Base-by-base conservation (phyloP, 352 stramenopile genomes). In the Globisporangium abappressorium region DNA sequence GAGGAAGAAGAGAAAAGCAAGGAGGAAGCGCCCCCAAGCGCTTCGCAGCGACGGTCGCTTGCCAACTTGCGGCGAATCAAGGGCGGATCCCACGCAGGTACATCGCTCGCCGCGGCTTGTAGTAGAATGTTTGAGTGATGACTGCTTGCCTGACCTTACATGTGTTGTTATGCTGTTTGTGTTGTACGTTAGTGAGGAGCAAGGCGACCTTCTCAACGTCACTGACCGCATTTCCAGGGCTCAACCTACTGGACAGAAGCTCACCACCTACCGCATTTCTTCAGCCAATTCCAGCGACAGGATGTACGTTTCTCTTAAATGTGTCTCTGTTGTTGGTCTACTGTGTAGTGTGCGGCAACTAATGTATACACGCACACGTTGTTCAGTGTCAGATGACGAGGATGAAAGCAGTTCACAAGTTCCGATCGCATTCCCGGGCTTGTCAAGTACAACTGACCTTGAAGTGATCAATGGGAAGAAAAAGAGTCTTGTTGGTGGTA, bases 1-100 rank as follows among this genome's bases (percentile, higher is more conserved):
- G 64, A 62, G 3, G 30, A 68, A 2, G 33, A 70, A 18, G 24
- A 53, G 26, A 65, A 65, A 57, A 12, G 55, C 2, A 36, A 51
- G 38, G 26, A 58, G 18, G 9, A 51, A 3, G 5, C 66, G 5
- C n/a, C 56, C 22, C 59, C 26, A 14, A n/a, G 24, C 54, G 55
- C 30, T n/a, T 26, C 36, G 7, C 12, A 57, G 8, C 36, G 63
- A 6, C 63, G 53, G 5, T 49, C 30, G 6, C 53, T 62, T 24
- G 12, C 18, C 36, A 68, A 46, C 24, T 38, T 68, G 36, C 34
- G 53, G 24, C 53, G 63, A 9, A 14, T 20, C 2, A 55, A 65
- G 22, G 60, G 24, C 33, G 18, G 28, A 1, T 20, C 18, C 18
- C 43, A 24, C 5, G 5, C 20, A 43, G 20, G 55, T 61, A 36